Evolutionary conservation across 371 early-diverging fungal species (phyloP).

Genomic region (Syncephalastrum monosporum): DNA sequence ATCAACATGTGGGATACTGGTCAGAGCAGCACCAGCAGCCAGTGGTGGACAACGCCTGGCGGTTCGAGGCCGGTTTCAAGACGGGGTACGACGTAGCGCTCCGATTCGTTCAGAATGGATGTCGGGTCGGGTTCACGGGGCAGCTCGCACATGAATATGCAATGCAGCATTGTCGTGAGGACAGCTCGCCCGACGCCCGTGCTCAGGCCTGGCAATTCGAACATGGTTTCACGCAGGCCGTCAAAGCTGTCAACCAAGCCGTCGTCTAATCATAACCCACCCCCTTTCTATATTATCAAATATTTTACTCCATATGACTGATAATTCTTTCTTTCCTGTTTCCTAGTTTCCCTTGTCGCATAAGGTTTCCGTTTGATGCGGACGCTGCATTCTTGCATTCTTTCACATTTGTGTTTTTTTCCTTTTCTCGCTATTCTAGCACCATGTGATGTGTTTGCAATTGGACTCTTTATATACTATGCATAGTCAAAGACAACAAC

Average conservation of each 20-base stretch:
- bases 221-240: slow-evolving; percentile 25
- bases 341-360: too few relatives aligned
- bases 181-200: slow-evolving; percentile 5
- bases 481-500: too few relatives aligned
- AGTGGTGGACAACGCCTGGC: slow-evolving; percentile 7
- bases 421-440: too few relatives aligned
- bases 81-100: slow-evolving; percentile 22
- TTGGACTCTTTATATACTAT: too few relatives aligned
- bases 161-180: slow-evolving; percentile 3
- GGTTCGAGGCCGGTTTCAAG: slow-evolving; percentile 20
- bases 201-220: slow-evolving; percentile 27
- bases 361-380: too few relatives aligned
- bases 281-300: too few relatives aligned
- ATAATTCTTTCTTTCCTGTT: too few relatives aligned
- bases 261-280: not conserved
- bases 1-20: slow-evolving; percentile 14
- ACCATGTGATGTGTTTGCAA: too few relatives aligned
- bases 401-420: too few relatives aligned
- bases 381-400: too few relatives aligned
- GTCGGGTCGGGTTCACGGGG: slow-evolving; percentile 20
- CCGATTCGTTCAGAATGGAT: slow-evolving; percentile 14
- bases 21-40: slow-evolving; percentile 6
- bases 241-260: slow-evolving; percentile 12
- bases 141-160: slow-evolving; percentile 26
- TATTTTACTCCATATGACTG: too few relatives aligned